Base-by-base conservation (phyloP, 768 basidiomycete genomes). In the Mycena rebaudengoi region DNA sequence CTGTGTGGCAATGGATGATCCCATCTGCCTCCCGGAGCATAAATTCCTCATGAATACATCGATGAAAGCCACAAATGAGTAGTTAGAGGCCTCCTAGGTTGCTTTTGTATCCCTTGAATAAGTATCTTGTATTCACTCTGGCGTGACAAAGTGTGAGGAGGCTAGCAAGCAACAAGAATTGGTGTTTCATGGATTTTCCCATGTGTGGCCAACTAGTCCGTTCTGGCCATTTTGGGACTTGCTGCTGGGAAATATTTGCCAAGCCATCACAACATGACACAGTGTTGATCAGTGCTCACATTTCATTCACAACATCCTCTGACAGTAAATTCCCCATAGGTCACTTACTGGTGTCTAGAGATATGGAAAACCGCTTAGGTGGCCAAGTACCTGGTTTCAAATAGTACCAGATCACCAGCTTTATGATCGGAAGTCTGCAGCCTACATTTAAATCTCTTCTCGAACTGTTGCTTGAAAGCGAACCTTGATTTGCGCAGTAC, bases 1-100 rank as follows among this genome's bases (percentile, higher is more conserved):
- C 37, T 43, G 39, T 28, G 21, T 8, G 7, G 64, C 58, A 10
- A 30, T 60, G 20, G 37, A 49, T 21, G 58, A 60, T 23, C 58
- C 58, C 23, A 26, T 57, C 12, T 25, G 20, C 43, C 30, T 57
- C 20, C 41, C 55, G 13, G 7, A 30, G 52, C 28, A 48, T 16
- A 60, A 60, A 46, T 45, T 49, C 30, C 23, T 49, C 25, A 26
- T 60, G 33, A 35, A 60, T 39, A 39, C 16, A 18, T 26, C 10
- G 28, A n/a, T 49, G 32, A 5, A 39, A 40, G 46, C 46, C 12
- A 35, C 25, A 23, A 58, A 58, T 33, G 41, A 58, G 35, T 58
- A 37, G 56, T 11, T 7, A 54, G 35, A 37, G 35, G 35, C 35
- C 35, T 46, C 35, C 35, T 37, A 37, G 35, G 35, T 37, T 37